A percentile compares a stretch with the other conserved stretches of the same genome.
Conservation (phyloP, 352 stramenopile genomes). For the Phytopythium kandeliae region DNA sequence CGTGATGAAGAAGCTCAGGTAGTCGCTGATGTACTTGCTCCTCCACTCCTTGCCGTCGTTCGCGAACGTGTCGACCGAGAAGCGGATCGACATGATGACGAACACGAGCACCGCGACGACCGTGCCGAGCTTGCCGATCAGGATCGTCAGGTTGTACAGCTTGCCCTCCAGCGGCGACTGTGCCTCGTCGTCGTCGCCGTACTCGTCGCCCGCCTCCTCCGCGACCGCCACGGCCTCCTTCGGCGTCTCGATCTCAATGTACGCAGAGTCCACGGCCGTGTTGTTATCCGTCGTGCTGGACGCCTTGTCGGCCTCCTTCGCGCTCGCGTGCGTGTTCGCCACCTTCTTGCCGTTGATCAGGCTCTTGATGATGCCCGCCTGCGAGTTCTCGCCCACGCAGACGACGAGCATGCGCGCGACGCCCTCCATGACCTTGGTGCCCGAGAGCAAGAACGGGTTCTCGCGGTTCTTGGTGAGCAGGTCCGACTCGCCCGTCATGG, state of each 20-base stretch:
- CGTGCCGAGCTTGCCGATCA: slow-evolving; percentile 82
- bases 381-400: slow-evolving; percentile 90
- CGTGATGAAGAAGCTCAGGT: slow-evolving; percentile 84
- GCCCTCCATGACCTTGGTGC: slow-evolving; percentile 92
- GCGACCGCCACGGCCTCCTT: neutral
- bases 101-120: slow-evolving; percentile 71
- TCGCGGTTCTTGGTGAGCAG: slow-evolving; percentile 76
- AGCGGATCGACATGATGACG: slow-evolving; percentile 69
- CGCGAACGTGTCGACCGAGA: slow-evolving; percentile 60
- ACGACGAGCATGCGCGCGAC: slow-evolving; percentile 91
- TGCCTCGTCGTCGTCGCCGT: slow-evolving; percentile 37
- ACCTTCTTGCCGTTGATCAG: slow-evolving; percentile 72
- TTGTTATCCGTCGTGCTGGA: slow-evolving; percentile 15
- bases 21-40: slow-evolving; percentile 51
- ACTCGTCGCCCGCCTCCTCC: slow-evolving; percentile 21
- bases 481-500: slow-evolving; percentile 89
- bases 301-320: slow-evolving; percentile 42
- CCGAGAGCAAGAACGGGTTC: slow-evolving; percentile 93
- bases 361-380: slow-evolving; percentile 92
- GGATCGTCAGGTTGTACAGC: slow-evolving; percentile 74
- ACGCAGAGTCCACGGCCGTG: slow-evolving; percentile 51
- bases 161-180: slow-evolving; percentile 84
- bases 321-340: slow-evolving; percentile 46
- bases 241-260: slow-evolving; percentile 3
- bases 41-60: slow-evolving; percentile 30